phyloP scores from a whole-genome alignment of 345 rosid species.

The Eucalyptus sp. region DNA sequence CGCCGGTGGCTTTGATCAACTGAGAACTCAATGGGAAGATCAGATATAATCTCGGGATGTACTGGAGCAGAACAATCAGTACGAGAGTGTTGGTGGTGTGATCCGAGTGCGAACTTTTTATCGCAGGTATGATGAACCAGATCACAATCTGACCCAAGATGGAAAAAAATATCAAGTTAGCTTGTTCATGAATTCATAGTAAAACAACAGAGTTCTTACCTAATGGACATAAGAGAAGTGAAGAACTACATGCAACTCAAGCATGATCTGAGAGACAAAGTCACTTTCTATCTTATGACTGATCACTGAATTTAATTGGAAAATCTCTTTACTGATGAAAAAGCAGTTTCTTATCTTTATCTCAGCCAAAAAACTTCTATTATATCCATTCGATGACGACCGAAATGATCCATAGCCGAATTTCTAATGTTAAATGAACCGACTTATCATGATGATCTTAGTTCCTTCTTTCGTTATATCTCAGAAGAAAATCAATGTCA shows the following conservation, averaged over 20 bases:
- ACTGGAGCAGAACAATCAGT: conserved; percentile 71
- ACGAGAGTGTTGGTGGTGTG: conserved; percentile 71
- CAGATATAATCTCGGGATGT: conserved; percentile 57
- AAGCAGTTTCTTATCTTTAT: background rate
- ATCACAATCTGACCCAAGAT: conserved; percentile 46
- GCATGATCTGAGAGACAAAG: background rate
- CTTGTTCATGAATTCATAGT: background rate
- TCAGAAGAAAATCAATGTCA: background rate
- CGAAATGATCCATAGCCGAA: background rate
- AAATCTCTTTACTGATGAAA: background rate
- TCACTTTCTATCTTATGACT: background rate
- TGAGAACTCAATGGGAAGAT: conserved; percentile 68
- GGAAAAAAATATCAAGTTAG: background rate
- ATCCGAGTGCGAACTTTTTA: conserved; percentile 49
- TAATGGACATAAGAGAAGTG: background rate
- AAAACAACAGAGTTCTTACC: background rate
- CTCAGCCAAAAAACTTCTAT: background rate
- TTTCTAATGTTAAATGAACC: background rate
- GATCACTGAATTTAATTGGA: background rate
- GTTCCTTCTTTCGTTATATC: background rate
- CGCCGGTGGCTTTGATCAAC: conserved; percentile 63
- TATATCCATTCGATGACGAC: background rate
- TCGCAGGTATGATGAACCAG: conserved; percentile 65
- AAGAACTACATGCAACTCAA: background rate
- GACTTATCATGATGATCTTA: background rate